Evolutionary conservation across 2,329 filamentous ascomycete genomes (phyloP).

Genomic region (Trichoderma lentiforme): DNA sequence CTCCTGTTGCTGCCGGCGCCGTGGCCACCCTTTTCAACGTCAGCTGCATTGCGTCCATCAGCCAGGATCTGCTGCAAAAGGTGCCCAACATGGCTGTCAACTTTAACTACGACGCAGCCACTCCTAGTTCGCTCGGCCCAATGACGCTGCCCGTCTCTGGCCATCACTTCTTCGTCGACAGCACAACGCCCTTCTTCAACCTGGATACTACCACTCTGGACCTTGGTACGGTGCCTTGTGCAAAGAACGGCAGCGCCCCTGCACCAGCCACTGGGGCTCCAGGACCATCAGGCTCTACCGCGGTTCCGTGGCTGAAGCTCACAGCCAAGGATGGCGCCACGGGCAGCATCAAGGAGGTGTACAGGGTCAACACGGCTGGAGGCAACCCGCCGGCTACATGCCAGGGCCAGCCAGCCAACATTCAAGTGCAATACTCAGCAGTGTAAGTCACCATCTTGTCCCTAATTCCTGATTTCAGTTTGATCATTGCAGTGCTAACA

Average conservation of each 20-base stretch:
- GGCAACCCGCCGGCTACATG: constrained; percentile 74
- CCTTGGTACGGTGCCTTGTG: constrained; percentile 60
- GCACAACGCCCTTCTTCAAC: constrained; percentile 74
- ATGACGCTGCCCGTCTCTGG: constrained; percentile 65
- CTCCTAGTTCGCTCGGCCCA: constrained; percentile 46
- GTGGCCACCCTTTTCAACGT: constrained; percentile 84
- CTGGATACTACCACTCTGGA: constrained; percentile 55
- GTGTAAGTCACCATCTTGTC: constrained; percentile 60
- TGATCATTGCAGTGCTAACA: constrained; percentile 12
- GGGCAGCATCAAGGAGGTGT: constrained; percentile 68
- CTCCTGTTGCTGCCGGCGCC: constrained; percentile 67
- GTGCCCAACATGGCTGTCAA: constrained; percentile 67
- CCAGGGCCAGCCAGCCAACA: constrained; percentile 56
- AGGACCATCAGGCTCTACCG: constrained; percentile 61
- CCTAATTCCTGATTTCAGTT: not conserved
- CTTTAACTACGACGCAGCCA: constrained; percentile 48
- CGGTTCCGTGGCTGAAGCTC: constrained; percentile 80
- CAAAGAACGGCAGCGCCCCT: constrained; percentile 56
- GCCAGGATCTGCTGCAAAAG: constrained; percentile 61
- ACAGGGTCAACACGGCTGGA: constrained; percentile 79
- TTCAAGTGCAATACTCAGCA: constrained; percentile 77
- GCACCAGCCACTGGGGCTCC: constrained; percentile 61
- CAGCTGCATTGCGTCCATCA: constrained; percentile 70
- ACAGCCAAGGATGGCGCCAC: constrained; percentile 50
- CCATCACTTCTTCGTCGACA: constrained; percentile 75